Percentiles rank a stretch among this genome's conserved stretches.
These are phyloP conservation scores for Penicillium canariense DNA, from an alignment of 495 filamentous ascomycete genomes.

Conservation along the genomic window DNA sequence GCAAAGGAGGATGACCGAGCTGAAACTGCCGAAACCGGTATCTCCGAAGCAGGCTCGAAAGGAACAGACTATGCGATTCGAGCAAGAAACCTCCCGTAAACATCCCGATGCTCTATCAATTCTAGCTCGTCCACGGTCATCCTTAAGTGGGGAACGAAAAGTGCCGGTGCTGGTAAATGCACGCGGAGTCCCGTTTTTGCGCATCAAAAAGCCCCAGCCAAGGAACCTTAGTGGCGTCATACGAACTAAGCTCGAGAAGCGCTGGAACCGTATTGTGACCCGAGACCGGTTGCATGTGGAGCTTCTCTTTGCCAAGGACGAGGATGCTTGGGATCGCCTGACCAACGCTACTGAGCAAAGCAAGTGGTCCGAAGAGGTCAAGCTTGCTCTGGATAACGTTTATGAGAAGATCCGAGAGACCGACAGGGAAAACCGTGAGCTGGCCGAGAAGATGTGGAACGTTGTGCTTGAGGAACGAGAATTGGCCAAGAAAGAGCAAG, in stretches of 20 bases:
- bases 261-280: conserved; percentile 34
- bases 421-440: conserved; percentile 28
- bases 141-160: conserved; percentile 51
- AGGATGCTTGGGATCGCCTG: conserved; percentile 58
- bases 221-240: conserved; percentile 55
- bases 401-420: conserved; percentile 19
- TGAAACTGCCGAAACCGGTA: conserved; percentile 15
- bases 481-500: conserved; percentile 34
- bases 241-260: conserved; percentile 46
- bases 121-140: conserved; percentile 44
- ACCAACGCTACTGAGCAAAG: conserved; percentile 23
- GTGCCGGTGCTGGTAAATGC: conserved; percentile 60
- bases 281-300: conserved; percentile 33
- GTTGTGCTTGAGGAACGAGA: conserved; percentile 43
- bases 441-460: conserved; percentile 41
- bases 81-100: conserved; percentile 29
- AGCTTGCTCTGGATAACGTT: conserved; percentile 18
- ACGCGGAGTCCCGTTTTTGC: conserved; percentile 64
- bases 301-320: conserved; percentile 45
- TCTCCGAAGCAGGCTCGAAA: conserved; percentile 27
- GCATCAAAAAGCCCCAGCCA: conserved; percentile 68
- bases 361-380: conserved; percentile 26
- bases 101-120: conserved; percentile 42
- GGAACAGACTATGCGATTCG: conserved; percentile 24
- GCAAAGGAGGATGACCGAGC: conserved; percentile 19